A percentile compares a stretch with the other conserved stretches of the same genome.
Conservation (phyloP, 73 alveolate species). For the Paramecium pentaurelia region DNA sequence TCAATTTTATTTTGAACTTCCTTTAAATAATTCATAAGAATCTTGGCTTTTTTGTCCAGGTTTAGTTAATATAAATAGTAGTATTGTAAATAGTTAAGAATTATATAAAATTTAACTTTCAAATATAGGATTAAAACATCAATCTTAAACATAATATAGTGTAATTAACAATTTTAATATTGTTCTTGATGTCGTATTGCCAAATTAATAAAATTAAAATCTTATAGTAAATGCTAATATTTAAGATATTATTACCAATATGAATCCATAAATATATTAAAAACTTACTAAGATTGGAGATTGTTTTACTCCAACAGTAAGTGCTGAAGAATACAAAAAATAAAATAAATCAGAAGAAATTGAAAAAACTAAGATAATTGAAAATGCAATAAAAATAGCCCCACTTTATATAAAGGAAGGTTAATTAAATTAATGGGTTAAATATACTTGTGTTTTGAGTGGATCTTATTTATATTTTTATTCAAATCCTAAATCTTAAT, state of each 20-base stretch:
- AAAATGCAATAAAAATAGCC: neutral
- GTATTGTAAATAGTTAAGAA: neutral
- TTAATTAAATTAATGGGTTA: conserved; percentile 3
- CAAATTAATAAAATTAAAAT: neutral
- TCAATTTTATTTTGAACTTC: neutral
- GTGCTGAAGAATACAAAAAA: neutral
- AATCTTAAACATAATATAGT: neutral
- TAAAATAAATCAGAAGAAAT: neutral
- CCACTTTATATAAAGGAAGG: conserved; percentile 17
- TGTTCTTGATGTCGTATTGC: neutral
- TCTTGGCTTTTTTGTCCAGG: conserved; percentile 15
- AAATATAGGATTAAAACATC: neutral
- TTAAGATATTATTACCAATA: neutral
- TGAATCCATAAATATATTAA: neutral
- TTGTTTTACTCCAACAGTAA: neutral
- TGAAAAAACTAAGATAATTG: neutral
- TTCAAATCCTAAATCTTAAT: neutral
- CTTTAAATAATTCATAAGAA: neutral
- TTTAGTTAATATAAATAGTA: neutral
- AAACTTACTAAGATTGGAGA: neutral
- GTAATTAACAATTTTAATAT: neutral
- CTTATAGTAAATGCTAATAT: neutral
- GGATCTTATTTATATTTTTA: conserved; percentile 1
- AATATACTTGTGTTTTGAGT: neutral
- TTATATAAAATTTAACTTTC: neutral